Evolutionary conservation across 805 yeast genomes (phyloP).

Genomic region (Saturnispora sanitii): DNA sequence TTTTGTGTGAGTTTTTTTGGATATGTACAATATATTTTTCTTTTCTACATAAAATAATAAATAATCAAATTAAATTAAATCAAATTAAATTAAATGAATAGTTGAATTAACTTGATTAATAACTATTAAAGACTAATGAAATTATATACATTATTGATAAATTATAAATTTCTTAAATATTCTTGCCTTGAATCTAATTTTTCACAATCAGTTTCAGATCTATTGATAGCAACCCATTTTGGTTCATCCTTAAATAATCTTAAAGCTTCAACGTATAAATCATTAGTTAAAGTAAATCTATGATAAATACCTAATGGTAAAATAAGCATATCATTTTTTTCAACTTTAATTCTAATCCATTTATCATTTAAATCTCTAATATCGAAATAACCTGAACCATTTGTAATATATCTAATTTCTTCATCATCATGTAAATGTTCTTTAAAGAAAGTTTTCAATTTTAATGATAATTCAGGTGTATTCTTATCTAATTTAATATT

Average conservation of each 20-base stretch:
- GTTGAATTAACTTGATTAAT: no score
- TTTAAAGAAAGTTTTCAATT: constrained; percentile 59
- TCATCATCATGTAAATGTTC: constrained; percentile 97
- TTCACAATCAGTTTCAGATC: constrained; percentile 34
- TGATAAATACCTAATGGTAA: constrained; percentile 93
- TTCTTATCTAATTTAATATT: constrained; percentile 48
- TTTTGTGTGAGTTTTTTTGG: no score
- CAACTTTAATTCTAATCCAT: constrained; percentile 72
- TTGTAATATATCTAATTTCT: constrained; percentile 82
- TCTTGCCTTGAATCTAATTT: constrained; percentile 32
- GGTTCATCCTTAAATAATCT: constrained; percentile 91
- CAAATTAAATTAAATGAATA: no score
- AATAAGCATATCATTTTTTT: constrained; percentile 55
- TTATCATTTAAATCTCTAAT: constrained; percentile 49
- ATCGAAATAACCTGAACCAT: constrained; percentile 89
- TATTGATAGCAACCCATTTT: constrained; percentile 82
- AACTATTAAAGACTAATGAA: no score
- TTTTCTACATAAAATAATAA: no score
- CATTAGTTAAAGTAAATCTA: constrained; percentile 67
- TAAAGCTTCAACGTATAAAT: constrained; percentile 61
- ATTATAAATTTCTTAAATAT: constrained; percentile 31
- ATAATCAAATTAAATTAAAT: no score
- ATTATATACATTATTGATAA: no score
- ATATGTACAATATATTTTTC: no score
- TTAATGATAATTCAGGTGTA: constrained; percentile 48